phyloP scores from a whole-genome alignment of 495 filamentous ascomycete genomes.

The Daldinia concentrica region DNA sequence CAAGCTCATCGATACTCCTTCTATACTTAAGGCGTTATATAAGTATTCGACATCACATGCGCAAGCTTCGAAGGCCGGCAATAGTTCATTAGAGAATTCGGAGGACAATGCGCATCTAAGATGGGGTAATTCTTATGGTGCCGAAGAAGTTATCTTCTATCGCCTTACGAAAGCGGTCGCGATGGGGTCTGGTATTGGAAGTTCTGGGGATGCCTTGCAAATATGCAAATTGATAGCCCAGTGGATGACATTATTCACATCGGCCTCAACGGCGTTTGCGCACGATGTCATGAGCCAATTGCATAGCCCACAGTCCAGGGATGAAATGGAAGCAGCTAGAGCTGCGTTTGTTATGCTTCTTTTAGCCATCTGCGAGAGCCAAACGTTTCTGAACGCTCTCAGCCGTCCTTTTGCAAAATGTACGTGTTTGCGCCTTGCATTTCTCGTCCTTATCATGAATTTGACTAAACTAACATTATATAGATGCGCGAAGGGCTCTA shows the following conservation, averaged over 20 bases:
- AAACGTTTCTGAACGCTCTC: slow-evolving; percentile 56
- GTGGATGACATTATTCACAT: slow-evolving; percentile 58
- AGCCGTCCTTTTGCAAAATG: slow-evolving; percentile 56
- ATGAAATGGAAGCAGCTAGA: slow-evolving; percentile 61
- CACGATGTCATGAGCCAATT: slow-evolving; percentile 53
- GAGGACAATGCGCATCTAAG: slow-evolving; percentile 41
- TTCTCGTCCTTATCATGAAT: slow-evolving; percentile 26
- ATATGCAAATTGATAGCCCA: slow-evolving; percentile 49
- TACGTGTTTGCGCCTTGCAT: slow-evolving; percentile 39
- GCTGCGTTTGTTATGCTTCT: slow-evolving; percentile 65
- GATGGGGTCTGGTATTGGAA: slow-evolving; percentile 50
- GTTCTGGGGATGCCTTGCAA: slow-evolving; percentile 47
- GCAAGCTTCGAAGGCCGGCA: slow-evolving; percentile 41
- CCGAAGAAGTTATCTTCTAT: slow-evolving; percentile 63
- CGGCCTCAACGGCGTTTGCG: slow-evolving; percentile 52
- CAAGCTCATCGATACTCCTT: slow-evolving; percentile 62
- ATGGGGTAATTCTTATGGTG: slow-evolving; percentile 59
- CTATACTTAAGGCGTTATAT: slow-evolving; percentile 67
- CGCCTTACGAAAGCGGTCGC: slow-evolving; percentile 58
- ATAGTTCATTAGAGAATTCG: slow-evolving; percentile 33
- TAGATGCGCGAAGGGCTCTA: slow-evolving; percentile 58
- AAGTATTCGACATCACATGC: slow-evolving; percentile 64
- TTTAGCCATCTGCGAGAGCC: slow-evolving; percentile 60
- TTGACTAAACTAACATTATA: not conserved
- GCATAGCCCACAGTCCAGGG: slow-evolving; percentile 52